A percentile compares a stretch with the other conserved stretches of the same genome.
Conservation (phyloP, 495 filamentous ascomycete genomes). For the Glutinoglossum americanum region DNA sequence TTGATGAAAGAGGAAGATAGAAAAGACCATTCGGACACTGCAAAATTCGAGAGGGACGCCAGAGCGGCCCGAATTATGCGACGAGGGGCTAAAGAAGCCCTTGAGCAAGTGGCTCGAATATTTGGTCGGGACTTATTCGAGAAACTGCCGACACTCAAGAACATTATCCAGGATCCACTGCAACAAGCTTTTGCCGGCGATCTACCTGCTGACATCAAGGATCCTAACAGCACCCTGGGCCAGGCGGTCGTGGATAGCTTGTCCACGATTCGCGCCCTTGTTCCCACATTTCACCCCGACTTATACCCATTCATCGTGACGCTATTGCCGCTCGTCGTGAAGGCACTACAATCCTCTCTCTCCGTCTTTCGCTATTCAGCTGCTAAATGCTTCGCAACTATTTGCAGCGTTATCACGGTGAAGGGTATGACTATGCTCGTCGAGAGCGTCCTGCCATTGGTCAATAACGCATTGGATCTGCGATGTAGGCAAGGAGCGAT, state of each 20-base stretch:
- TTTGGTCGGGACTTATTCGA: conserved; percentile 60
- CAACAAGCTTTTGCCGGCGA: conserved; percentile 50
- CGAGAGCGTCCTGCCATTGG: conserved; percentile 73
- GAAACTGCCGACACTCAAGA: conserved; percentile 56
- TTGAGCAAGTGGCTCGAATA: conserved; percentile 62
- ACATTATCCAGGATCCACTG: conserved; percentile 63
- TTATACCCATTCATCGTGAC: conserved; percentile 58
- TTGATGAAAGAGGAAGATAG: conserved; percentile 93
- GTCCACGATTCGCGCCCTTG: conserved; percentile 75
- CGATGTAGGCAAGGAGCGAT: conserved; percentile 79
- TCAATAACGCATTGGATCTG: conserved; percentile 71
- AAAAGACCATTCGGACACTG: conserved; percentile 75
- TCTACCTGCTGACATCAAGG: conserved; percentile 43
- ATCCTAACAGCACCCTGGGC: conserved; percentile 48
- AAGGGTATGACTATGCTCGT: conserved; percentile 92
- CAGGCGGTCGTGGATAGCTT: conserved; percentile 86
- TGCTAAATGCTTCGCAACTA: conserved; percentile 90
- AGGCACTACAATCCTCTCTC: conserved; percentile 62
- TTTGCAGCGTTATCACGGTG: conserved; percentile 87
- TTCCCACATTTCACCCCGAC: conserved; percentile 55
- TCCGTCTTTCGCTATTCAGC: conserved; percentile 90
- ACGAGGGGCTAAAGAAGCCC: conserved; percentile 79
- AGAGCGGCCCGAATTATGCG: conserved; percentile 71
- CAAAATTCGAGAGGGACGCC: conserved; percentile 67
- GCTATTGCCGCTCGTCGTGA: conserved; percentile 70